Conservation (phyloP, 306 rosid genomes). For the Lathyrus tuberosus region DNA sequence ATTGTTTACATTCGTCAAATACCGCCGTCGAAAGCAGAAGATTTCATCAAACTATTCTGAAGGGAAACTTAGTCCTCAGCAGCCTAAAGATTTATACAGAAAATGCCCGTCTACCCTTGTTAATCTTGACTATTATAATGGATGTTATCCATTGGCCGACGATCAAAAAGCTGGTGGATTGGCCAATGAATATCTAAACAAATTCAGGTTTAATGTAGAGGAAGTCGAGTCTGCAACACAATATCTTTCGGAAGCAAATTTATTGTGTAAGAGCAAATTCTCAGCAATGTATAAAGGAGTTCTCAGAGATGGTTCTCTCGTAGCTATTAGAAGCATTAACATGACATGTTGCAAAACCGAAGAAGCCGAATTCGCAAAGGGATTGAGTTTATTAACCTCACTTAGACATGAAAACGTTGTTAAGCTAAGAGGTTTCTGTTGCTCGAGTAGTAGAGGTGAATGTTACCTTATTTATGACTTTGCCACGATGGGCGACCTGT, state of each 20-base stretch:
- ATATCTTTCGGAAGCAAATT: slow-evolving; percentile 72
- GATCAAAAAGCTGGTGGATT: slow-evolving; percentile 51
- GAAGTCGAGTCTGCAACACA: slow-evolving; percentile 95
- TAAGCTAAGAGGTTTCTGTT: slow-evolving; percentile 86
- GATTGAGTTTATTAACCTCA: slow-evolving; percentile 66
- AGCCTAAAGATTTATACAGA: slow-evolving; percentile 59
- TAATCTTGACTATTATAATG: slow-evolving; percentile 71
- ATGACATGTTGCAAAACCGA: slow-evolving; percentile 83
- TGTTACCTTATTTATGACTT: slow-evolving; percentile 85
- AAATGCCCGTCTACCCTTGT: slow-evolving; percentile 82
- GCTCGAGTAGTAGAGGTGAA: slow-evolving; percentile 89
- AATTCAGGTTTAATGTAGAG: slow-evolving; percentile 72
- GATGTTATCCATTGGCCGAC: slow-evolving; percentile 74
- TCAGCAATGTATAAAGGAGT: slow-evolving; percentile 82
- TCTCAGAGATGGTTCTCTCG: slow-evolving; percentile 84
- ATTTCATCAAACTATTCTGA: slow-evolving; percentile 57
- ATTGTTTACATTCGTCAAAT: slow-evolving; percentile 52
- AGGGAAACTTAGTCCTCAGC: slow-evolving; percentile 66
- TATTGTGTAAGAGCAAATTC: slow-evolving; percentile 75
- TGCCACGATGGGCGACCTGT: slow-evolving; percentile 69
- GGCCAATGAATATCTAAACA: slow-evolving; percentile 53
- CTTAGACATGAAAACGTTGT: slow-evolving; percentile 77
- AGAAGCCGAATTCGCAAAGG: slow-evolving; percentile 78
- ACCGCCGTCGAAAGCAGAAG: slow-evolving; percentile 75
- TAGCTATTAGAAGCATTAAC: slow-evolving; percentile 73